These are phyloP conservation scores for Sapria himalayana DNA, from an alignment of 345 rosid genomes.

Conservation along the genomic window DNA sequence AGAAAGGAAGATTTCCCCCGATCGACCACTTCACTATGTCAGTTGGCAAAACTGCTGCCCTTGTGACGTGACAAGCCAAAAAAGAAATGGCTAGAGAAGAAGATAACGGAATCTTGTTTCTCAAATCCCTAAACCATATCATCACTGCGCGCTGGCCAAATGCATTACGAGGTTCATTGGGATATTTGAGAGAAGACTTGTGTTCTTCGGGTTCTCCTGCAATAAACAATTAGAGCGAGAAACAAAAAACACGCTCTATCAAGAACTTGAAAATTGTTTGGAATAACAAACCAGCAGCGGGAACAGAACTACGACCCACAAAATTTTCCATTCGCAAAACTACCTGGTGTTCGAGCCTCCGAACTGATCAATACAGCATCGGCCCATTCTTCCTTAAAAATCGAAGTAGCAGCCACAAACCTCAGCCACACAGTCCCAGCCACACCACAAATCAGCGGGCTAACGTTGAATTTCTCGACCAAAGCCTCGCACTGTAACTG, in stretches of 20 bases:
- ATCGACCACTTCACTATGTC: slow-evolving; percentile 49
- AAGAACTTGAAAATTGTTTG: neutral
- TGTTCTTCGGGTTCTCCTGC: slow-evolving; percentile 17
- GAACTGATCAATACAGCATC: slow-evolving; percentile 30
- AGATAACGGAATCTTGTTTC: slow-evolving; percentile 29
- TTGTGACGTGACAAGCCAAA: slow-evolving; percentile 51
- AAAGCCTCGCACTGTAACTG: slow-evolving; percentile 55
- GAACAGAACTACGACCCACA: slow-evolving; percentile 1
- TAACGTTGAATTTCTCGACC: slow-evolving; percentile 30
- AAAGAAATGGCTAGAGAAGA: slow-evolving; percentile 45
- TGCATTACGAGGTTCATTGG: slow-evolving; percentile 28
- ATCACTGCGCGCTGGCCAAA: slow-evolving; percentile 38
- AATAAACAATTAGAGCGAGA: neutral
- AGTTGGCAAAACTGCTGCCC: slow-evolving; percentile 48
- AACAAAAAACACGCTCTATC: neutral
- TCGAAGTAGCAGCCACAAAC: slow-evolving; percentile 23
- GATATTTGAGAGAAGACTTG: slow-evolving; percentile 9
- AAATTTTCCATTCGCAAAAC: neutral
- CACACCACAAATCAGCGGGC: slow-evolving; percentile 45
- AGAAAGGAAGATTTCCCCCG: slow-evolving; percentile 57
- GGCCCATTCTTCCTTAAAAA: slow-evolving; percentile 41
- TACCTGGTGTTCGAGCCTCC: slow-evolving; percentile 26
- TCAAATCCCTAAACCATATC: slow-evolving; percentile 40
- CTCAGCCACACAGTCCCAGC: slow-evolving; percentile 36
- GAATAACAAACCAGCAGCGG: neutral